phyloP scores from a whole-genome alignment of 2,329 filamentous ascomycete genomes.

The Xenoacremonium recifei region DNA sequence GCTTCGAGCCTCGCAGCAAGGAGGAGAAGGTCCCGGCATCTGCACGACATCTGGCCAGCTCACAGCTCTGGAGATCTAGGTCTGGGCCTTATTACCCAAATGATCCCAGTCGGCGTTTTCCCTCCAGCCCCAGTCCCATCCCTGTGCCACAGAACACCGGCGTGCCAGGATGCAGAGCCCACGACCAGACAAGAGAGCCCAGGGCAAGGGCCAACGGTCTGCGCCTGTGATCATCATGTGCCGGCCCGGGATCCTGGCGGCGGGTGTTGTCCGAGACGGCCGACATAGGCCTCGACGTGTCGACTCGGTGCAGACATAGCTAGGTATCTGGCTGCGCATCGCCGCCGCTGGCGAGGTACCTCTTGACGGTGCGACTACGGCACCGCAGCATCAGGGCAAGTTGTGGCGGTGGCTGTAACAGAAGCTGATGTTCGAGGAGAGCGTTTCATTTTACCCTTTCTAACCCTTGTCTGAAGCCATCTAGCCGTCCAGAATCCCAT shows the following conservation, averaged over 20 bases:
- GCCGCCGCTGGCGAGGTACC: not conserved
- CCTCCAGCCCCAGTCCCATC: not conserved
- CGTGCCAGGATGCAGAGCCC: not conserved
- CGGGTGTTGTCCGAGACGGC: not conserved
- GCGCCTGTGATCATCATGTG: not conserved
- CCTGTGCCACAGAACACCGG: not conserved
- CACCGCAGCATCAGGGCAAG: not conserved
- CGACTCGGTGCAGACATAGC: not conserved
- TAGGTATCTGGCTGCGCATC: not conserved
- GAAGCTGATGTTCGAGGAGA: constrained; percentile 9
- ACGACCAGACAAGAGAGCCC: too few relatives aligned
- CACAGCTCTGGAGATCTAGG: not conserved
- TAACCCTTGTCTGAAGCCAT: constrained; percentile 4
- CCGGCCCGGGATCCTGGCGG: not conserved
- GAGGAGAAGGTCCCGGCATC: not conserved
- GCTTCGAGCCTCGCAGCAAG: not conserved
- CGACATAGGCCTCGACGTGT: too few relatives aligned
- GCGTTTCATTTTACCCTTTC: constrained; percentile 6
- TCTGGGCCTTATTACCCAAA: not conserved
- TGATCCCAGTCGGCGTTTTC: not conserved
- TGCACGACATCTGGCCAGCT: constrained; percentile 1
- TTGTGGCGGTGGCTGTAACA: not conserved
- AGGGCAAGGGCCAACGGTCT: not conserved
- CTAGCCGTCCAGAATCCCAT: constrained; percentile 9
- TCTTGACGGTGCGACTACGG: too few relatives aligned